phyloP scores from a whole-genome alignment of 306 rosid species.

The Trichosanthes truncata region DNA sequence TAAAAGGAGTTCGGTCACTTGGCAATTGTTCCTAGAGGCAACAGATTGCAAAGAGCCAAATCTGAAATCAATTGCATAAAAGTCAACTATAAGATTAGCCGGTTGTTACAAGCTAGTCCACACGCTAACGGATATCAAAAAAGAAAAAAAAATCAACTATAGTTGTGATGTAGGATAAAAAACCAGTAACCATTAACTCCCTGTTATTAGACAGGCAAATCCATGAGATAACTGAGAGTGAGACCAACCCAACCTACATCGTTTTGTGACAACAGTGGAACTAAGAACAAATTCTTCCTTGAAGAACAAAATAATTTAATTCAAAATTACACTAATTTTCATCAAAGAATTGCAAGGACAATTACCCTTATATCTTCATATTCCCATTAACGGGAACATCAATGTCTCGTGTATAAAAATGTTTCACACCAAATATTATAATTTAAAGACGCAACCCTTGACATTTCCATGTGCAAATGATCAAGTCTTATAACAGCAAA shows the following conservation, averaged over 20 bases:
- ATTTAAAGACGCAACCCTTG: not conserved
- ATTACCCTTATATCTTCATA: not conserved
- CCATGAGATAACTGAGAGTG: not conserved
- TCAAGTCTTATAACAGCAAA: not conserved
- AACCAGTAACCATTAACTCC: not conserved
- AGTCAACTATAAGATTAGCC: not conserved
- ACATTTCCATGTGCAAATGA: not conserved
- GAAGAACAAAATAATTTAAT: not conserved
- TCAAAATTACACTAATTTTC: not conserved
- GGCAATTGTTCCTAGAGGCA: not conserved
- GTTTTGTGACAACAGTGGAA: not conserved
- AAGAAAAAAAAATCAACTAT: too few species aligned
- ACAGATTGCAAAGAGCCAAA: not conserved
- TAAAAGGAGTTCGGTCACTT: not conserved
- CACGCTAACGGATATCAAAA: not conserved
- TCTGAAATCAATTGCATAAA: not conserved
- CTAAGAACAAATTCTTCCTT: not conserved
- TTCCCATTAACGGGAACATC: not conserved
- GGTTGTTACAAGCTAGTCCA: not conserved
- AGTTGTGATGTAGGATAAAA: not conserved
- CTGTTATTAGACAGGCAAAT: not conserved
- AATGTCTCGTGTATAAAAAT: not conserved
- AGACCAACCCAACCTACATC: not conserved
- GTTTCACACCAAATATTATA: not conserved
- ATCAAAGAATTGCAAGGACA: not conserved